Evolutionary conservation across 495 filamentous ascomycete species (phyloP), one percentile per base, ranked within the genome.

Genomic region (Neurospora sp.): DNA sequence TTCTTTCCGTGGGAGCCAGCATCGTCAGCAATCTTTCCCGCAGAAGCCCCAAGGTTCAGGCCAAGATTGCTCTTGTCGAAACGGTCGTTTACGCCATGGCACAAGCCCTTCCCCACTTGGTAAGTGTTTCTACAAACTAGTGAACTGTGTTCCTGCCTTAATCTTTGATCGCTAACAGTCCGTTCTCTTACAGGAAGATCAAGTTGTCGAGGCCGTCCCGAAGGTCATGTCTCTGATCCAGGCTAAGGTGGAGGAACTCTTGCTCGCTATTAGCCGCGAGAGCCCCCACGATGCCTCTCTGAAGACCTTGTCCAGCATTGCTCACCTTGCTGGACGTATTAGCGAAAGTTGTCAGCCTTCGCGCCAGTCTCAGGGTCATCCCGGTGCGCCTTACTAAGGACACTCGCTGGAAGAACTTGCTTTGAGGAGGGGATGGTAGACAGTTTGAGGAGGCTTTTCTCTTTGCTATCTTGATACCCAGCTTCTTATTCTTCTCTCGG

Each of bases 1-100:
- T 90, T 7, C 87, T 98, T 35, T 97, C 94, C 0, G 90, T 96
- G 40, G 91, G 90, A 68, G 92, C 93, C 3, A 93, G 93, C 16
- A 87, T 98, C 17, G 92, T 92, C 38, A 85, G 88, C 8, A 86
- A 90, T 37, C 84, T 98, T 73, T 84, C 40, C 87, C 91, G 75
- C 77, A 77, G 39, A 74, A 92, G 40, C 75, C 82, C 53, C 84
- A 80, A 79, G 61, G 44, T 80, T 17, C 68, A 73, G 27, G 70
- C 93, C 79, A 92, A 93, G 73, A 82, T 99, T 9, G 80, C 82
- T 37, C 96, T 94, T 92, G 83, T 98, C 69, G 91, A 96, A 72
- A 84, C 87, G 37, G 88, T 94, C 42, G 83, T 98, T 42, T 79
- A 78, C 45, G 77, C 81, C 22, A 84, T 88, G 71, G 76, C 82